Base-by-base conservation (phyloP, 805 yeast genomes). In the Saccharomycopsis olivae region DNA sequence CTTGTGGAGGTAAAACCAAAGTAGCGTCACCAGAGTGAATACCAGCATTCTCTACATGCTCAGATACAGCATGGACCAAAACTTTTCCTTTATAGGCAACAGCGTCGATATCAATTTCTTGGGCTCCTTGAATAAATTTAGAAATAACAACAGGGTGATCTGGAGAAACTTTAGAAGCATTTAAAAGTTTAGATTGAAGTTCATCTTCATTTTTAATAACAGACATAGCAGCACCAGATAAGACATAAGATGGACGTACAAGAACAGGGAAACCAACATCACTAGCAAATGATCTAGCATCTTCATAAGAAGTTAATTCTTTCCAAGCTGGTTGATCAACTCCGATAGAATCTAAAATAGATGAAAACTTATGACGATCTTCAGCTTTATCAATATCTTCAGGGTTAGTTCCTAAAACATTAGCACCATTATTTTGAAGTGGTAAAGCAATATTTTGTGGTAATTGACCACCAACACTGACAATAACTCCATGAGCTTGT, bases 1-100 rank as follows among this genome's bases (percentile, higher is more conserved):
- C 65, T 60, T 80, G 94, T 20, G 98, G 97, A 44, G 98, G 98
- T 44, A 92, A 71, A 37, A 89, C 78, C 55, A 89, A 74, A 23
- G 97, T 87, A 40, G 98, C 98, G 64, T 89, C 98, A 62, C 98
- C 98, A 38, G 96, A 88, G 66, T 89, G 98, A 44, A 92, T 82
- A 70, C 98, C 98, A 8, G 98, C 98, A 55, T 88, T 87, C 66
- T 89, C 98, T 55, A 88, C 94, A 61, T 89, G 98, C 64, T 92
- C 98, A 49, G 95, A 84, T 44, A 89, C 83, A 44, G 95, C 97
- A 61, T 89, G 98, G 43, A 89, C 94, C 38, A 89, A 65, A 40
- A 89, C 85, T 54, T 76, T 63, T 54, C 98, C 98, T 41, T 87
- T 70, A 52, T 74, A 65, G 33, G 97, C 97, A 56, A 89, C 98